Evolutionary conservation across 306 rosid genomes (phyloP).

Genomic region (Inga oerstediana): DNA sequence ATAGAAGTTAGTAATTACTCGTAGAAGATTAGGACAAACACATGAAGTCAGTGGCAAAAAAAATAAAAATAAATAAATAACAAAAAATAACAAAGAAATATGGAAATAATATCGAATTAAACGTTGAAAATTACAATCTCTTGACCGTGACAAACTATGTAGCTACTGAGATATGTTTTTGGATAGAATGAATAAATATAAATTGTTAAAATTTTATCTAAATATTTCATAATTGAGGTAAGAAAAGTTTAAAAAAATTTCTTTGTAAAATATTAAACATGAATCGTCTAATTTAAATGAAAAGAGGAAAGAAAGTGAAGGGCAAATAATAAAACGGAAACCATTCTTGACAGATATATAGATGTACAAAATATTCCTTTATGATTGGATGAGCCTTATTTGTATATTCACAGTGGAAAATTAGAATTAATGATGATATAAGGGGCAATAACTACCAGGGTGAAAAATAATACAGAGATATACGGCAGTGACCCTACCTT

Average conservation of each 20-base stretch:
- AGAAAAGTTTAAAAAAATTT: too few relatives aligned
- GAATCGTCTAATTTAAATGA: too few relatives aligned
- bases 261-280: not conserved
- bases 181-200: not conserved
- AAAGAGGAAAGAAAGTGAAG: not conserved
- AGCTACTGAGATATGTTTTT: too few relatives aligned
- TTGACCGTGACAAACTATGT: too few relatives aligned
- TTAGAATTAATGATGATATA: not conserved
- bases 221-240: too few relatives aligned
- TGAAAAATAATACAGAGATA: not conserved
- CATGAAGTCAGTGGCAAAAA: not conserved
- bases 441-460: not conserved
- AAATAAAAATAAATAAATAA: too few relatives aligned
- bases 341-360: not conserved
- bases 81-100: not conserved
- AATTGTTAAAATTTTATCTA: too few relatives aligned
- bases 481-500: not conserved
- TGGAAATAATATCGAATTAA: not conserved
- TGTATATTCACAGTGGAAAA: not conserved
- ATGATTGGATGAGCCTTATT: conserved; percentile 8
- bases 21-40: not conserved
- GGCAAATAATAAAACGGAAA: too few relatives aligned
- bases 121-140: not conserved
- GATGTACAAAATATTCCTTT: not conserved
- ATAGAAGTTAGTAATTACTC: not conserved